Evolutionary conservation across 129 eudicot genomes (phyloP).

Genomic region (Lactuca sativa): DNA sequence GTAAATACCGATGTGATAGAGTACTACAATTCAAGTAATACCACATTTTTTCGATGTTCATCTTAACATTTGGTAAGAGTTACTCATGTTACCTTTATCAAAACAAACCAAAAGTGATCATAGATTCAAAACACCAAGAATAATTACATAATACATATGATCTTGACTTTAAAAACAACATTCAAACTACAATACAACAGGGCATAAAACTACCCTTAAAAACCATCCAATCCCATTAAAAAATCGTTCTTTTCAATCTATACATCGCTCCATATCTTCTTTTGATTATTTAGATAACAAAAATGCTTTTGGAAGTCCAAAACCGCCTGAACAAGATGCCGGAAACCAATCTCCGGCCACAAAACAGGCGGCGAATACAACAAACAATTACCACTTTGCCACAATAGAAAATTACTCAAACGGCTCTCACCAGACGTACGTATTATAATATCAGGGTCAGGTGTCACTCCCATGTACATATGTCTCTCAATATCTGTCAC

Average conservation of each 20-base stretch:
- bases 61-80: too few relatives aligned
- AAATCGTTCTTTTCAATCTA: neutral
- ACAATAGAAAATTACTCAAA: conserved; percentile 72
- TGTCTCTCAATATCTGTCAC: conserved; percentile 44
- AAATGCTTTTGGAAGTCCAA: conserved; percentile 57
- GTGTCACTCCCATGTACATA: conserved; percentile 51
- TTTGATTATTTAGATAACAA: conserved; percentile 50
- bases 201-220: conserved; percentile 7
- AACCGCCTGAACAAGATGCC: conserved; percentile 63
- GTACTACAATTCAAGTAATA: too few relatives aligned
- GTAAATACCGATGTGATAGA: too few relatives aligned
- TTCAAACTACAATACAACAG: conserved; percentile 25
- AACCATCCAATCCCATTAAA: conserved; percentile 13
- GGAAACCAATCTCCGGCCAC: conserved; percentile 79
- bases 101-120: too few relatives aligned
- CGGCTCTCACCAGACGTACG: conserved; percentile 81
- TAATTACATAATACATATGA: neutral
- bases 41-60: too few relatives aligned
- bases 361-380: conserved; percentile 58
- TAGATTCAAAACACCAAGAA: too few relatives aligned
- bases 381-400: conserved; percentile 59
- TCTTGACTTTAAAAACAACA: conserved; percentile 7
- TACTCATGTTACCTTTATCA: too few relatives aligned
- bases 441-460: conserved; percentile 61
- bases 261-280: conserved; percentile 29